Evolutionary conservation across 2,329 filamentous ascomycete species (phyloP), one percentile per base, ranked within the genome.

Genomic region (Fusarium fujikuroi): DNA sequence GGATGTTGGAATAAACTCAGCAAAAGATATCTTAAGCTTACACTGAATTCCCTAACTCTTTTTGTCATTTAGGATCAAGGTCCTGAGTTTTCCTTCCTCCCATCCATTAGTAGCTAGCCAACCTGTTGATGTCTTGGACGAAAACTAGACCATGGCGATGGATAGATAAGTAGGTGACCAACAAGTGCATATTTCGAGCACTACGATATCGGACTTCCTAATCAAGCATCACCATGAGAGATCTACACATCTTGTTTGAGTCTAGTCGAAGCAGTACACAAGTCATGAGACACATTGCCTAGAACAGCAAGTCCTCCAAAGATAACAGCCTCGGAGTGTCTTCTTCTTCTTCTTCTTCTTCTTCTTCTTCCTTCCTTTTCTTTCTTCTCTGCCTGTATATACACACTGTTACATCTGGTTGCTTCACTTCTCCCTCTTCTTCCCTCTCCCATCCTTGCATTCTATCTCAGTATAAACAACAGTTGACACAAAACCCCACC

Each of bases 241-340:
- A 46, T 62, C 49, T 46, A n/a, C 42, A 25, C 32, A 63, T n/a
- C 25, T 43, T 39, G 4, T 23, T 23, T 18, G 40, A 60, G 37
- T 44, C 21, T 39, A 63, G 50, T 46, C 44, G 40, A 64, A 28
- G 46, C 44, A 46, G 44, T n/a, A 53, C 16, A 28, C 40, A 53
- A 47, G 65, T 69, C 66, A 69, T 69, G 59, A 69, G 66, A 69
- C 46, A 32, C 44, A n/a, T 43, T 69, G n/a, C 65, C 59, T n/a
- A 52, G 50, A 64, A 56, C 36, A 69, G 58, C 30, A 46, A 57
- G 23, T 30, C 25, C 28, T 40, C 18, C 15, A 42, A 18, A 37
- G 47, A 42, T 28, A 46, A 39, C 19, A 58, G 36, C 14, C 23
- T 64, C 15, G 34, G 36, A 19, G 32, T 59, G 18, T 32, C 11